Percentiles rank a stretch among this genome's conserved stretches.
These are phyloP conservation scores for Fraxinus albicans DNA, from an alignment of 305 asterid species.

Conservation along the genomic window DNA sequence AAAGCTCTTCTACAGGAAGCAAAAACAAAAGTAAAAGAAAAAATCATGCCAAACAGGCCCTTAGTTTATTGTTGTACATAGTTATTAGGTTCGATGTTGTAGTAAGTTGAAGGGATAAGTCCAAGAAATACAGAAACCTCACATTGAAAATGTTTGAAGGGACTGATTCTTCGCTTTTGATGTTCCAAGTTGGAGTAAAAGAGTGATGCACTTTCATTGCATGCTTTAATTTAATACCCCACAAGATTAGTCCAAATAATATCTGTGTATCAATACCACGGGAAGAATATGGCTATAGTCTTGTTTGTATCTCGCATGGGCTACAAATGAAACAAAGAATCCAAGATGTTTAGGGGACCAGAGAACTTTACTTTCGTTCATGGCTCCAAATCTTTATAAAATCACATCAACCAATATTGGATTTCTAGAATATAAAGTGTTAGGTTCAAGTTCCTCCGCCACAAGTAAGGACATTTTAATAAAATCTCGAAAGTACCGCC, in stretches of 20 bases:
- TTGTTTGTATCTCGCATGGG: conserved; percentile 31
- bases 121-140: conserved; percentile 30
- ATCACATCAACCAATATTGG: background rate
- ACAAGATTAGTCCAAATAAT: conserved; percentile 4
- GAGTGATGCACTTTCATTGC: conserved; percentile 23
- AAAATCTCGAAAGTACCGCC: no score
- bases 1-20: no score
- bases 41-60: no score
- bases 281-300: conserved; percentile 28
- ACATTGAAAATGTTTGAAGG: conserved; percentile 33
- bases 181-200: conserved; percentile 26
- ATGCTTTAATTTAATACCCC: conserved; percentile 1
- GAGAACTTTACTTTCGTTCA: background rate
- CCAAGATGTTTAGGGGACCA: background rate
- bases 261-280: conserved; percentile 7
- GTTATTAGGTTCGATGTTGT: background rate
- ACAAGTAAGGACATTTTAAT: no score
- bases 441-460: background rate
- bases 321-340: conserved; percentile 28
- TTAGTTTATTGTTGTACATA: background rate
- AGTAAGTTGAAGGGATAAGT: conserved; percentile 14
- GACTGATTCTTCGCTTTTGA: conserved; percentile 39
- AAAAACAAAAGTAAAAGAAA: no score
- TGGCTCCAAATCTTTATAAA: background rate
- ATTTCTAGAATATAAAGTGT: background rate